phyloP scores from a whole-genome alignment of 176 grass and related monocot species.

The Oryza meyeriana region DNA sequence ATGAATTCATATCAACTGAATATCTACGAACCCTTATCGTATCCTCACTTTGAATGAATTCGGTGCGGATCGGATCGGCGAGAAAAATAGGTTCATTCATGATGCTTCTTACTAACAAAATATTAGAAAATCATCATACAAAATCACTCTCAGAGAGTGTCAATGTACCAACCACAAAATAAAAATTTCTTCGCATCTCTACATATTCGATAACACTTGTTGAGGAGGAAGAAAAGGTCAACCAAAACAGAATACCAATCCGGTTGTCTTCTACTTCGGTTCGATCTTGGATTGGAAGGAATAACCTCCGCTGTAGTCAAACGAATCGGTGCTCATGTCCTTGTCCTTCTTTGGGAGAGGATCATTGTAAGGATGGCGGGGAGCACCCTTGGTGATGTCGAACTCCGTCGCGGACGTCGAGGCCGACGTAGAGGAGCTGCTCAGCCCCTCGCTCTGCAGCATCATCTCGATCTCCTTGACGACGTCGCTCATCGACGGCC shows the following conservation, averaged over 20 bases:
- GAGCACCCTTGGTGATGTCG: conserved; percentile 33
- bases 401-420: conserved; percentile 68
- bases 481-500: conserved; percentile 74
- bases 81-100: neutral
- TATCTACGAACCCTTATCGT: no score
- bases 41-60: no score
- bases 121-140: conserved; percentile 8
- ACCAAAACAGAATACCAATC: neutral
- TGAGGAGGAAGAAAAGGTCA: neutral
- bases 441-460: conserved; percentile 63
- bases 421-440: conserved; percentile 54
- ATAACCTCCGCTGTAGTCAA: conserved; percentile 79
- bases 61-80: no score
- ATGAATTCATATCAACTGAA: no score
- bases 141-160: conserved; percentile 5
- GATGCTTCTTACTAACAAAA: conserved; percentile 17
- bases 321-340: conserved; percentile 57
- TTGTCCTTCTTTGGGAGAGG: conserved; percentile 64
- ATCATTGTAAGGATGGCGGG: conserved; percentile 62
- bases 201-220: conserved; percentile 17
- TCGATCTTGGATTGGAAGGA: conserved; percentile 60
- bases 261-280: conserved; percentile 60
- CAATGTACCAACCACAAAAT: conserved; percentile 1
- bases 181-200: conserved; percentile 25
- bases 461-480: conserved; percentile 89